Percentiles rank a stretch among this genome's conserved stretches.
Conservation (phyloP, 805 yeast species). For the Priceomyces haplophilus region DNA sequence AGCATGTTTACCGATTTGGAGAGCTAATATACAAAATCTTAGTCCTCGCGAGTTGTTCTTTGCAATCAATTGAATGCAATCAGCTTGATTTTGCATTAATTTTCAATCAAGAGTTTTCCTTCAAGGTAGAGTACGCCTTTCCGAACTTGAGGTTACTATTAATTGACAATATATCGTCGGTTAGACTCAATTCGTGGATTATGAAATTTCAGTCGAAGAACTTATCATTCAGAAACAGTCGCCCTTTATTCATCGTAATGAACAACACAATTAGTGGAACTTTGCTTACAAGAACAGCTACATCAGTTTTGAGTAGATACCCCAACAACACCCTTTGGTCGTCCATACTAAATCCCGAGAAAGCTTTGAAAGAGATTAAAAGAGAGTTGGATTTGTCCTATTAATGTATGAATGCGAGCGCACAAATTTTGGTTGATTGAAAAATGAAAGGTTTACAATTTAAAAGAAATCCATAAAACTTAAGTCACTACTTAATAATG, state of each 20-base stretch:
- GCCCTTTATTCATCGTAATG: slow-evolving; percentile 12
- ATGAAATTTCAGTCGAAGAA: slow-evolving; percentile 12
- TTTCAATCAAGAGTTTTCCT: slow-evolving; percentile 5
- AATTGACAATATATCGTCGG: slow-evolving; percentile 20
- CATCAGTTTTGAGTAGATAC: neutral
- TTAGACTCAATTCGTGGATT: slow-evolving; percentile 16
- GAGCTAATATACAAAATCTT: slow-evolving; percentile 2
- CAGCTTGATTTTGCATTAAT: slow-evolving; percentile 16
- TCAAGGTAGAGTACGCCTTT: slow-evolving; percentile 8
- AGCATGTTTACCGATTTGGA: neutral
- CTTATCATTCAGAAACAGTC: slow-evolving; percentile 7
- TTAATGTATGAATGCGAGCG: neutral
- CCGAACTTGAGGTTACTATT: slow-evolving; percentile 18
- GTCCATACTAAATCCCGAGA: slow-evolving; percentile 2
- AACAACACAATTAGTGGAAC: slow-evolving; percentile 14
- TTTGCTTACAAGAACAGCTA: slow-evolving; percentile 9
- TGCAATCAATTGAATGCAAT: slow-evolving; percentile 14
- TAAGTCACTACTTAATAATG: slow-evolving; percentile 5
- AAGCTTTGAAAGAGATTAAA: slow-evolving; percentile 3
- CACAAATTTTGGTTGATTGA: neutral
- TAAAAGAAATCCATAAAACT: too few species aligned
- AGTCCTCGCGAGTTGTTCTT: neutral
- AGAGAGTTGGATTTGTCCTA: slow-evolving; percentile 1
- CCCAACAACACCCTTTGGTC: slow-evolving; percentile 1
- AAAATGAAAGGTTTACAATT: too few species aligned